phyloP scores from a whole-genome alignment of 805 yeast species.

The Wickerhamiella azymoides region DNA sequence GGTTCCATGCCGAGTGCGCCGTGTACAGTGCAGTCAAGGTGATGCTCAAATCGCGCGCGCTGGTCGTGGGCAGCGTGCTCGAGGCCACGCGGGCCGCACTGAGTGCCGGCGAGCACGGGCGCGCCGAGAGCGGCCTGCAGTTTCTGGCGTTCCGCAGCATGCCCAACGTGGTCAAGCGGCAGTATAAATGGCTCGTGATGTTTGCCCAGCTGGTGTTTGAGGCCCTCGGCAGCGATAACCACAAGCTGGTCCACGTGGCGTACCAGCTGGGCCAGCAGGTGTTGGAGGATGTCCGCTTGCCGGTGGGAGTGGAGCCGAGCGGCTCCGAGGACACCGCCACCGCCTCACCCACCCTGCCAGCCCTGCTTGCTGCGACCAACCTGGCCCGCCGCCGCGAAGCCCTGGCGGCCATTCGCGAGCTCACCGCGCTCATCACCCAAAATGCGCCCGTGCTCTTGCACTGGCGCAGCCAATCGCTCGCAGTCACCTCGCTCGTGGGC shows the following conservation, averaged over 20 bases:
- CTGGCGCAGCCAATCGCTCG: conserved; percentile 16
- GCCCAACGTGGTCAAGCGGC: conserved; percentile 42
- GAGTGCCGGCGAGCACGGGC: conserved; percentile 34
- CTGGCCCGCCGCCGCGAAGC: background rate
- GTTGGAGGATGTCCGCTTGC: conserved; percentile 24
- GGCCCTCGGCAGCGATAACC: conserved; percentile 44
- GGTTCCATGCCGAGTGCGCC: conserved; percentile 53
- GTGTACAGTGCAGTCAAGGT: conserved; percentile 57
- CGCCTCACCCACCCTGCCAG: too few species aligned
- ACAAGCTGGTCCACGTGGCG: conserved; percentile 41
- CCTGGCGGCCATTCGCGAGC: background rate
- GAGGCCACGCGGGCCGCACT: conserved; percentile 38
- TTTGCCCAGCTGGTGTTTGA: conserved; percentile 37
- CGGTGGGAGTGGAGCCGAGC: too few species aligned
- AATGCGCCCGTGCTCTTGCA: conserved; percentile 7
- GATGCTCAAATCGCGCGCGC: conserved; percentile 49
- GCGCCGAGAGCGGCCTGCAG: conserved; percentile 49
- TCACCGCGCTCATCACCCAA: background rate
- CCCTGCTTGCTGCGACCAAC: background rate
- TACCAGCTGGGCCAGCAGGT: conserved; percentile 32
- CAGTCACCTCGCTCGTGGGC: conserved; percentile 14
- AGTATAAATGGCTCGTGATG: conserved; percentile 37
- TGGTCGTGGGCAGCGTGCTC: conserved; percentile 39
- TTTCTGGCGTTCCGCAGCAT: conserved; percentile 46
- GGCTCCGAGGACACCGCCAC: too few species aligned